Percentiles rank a stretch among this genome's conserved stretches.
Conservation (phyloP, 148 eudicot species). For the Chenopodium album region DNA sequence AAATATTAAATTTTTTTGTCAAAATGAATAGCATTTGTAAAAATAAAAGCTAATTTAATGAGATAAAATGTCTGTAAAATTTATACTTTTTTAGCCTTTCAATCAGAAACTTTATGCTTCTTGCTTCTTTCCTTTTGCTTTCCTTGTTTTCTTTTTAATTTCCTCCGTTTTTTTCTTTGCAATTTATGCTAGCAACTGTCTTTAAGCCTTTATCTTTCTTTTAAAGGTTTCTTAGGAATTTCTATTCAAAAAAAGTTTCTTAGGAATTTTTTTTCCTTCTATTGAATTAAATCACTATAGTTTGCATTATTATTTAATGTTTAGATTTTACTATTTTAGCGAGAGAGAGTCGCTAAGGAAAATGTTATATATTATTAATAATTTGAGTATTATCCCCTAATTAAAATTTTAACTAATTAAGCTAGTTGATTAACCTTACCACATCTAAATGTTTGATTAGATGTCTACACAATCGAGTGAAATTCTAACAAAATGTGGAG, state of each 20-base stretch:
- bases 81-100: neutral
- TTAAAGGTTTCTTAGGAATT: neutral
- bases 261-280: neutral
- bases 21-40: too few relatives aligned
- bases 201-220: neutral
- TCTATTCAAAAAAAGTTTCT: constrained; percentile 1
- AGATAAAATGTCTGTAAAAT: neutral
- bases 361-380: too few relatives aligned
- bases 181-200: neutral
- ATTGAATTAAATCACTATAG: neutral
- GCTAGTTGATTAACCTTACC: too few relatives aligned
- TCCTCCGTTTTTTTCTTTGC: neutral
- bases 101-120: constrained; percentile 14
- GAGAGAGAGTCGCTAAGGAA: too few relatives aligned
- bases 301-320: too few relatives aligned
- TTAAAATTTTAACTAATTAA: too few relatives aligned
- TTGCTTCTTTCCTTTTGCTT: neutral
- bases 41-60: neutral
- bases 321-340: too few relatives aligned
- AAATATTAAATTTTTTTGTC: too few relatives aligned
- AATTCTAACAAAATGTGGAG: too few relatives aligned
- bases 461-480: too few relatives aligned
- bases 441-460: too few relatives aligned
- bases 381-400: too few relatives aligned
- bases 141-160: neutral